phyloP scores from a whole-genome alignment of 768 basidiomycete genomes.

The Mrakia blollopis region DNA sequence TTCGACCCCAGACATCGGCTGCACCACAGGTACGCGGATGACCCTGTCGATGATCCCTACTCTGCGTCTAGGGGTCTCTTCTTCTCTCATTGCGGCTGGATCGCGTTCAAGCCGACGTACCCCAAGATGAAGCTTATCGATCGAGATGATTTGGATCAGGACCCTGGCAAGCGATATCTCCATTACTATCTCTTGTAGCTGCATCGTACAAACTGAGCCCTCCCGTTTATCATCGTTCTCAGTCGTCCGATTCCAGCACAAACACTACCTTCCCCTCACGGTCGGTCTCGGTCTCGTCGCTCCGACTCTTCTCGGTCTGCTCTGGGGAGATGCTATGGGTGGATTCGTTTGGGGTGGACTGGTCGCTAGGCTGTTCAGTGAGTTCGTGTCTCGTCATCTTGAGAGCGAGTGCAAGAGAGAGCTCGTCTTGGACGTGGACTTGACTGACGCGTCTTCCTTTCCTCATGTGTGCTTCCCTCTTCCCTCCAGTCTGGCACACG shows the following conservation, averaged over 20 bases:
- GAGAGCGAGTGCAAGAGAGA: conserved; percentile 51
- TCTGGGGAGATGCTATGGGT: conserved; percentile 63
- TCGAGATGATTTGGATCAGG: conserved; percentile 60
- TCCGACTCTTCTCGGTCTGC: conserved; percentile 55
- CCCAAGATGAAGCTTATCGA: conserved; percentile 60
- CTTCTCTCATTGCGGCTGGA: conserved; percentile 80
- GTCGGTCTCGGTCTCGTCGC: conserved; percentile 57
- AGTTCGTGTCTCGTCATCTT: conserved; percentile 44
- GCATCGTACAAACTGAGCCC: no score
- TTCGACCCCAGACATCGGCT: conserved; percentile 61
- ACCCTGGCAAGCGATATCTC: conserved; percentile 54
- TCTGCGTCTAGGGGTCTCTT: conserved; percentile 67
- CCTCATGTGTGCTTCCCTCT: conserved; percentile 54
- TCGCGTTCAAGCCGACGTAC: conserved; percentile 70
- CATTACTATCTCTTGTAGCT: no score
- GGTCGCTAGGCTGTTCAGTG: conserved; percentile 58
- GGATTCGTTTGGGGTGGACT: conserved; percentile 68
- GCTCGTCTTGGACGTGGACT: conserved; percentile 48
- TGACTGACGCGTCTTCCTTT: background rate
- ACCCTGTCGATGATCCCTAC: conserved; percentile 47
- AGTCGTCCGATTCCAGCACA: conserved; percentile 70
- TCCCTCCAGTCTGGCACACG: conserved; percentile 43
- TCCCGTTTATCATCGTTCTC: background rate
- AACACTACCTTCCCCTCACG: conserved; percentile 61
- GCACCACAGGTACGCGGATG: conserved; percentile 51